phyloP scores from a whole-genome alignment of 1,284 basidiomycete species.

The Leccinum pseudoinsigne region DNA sequence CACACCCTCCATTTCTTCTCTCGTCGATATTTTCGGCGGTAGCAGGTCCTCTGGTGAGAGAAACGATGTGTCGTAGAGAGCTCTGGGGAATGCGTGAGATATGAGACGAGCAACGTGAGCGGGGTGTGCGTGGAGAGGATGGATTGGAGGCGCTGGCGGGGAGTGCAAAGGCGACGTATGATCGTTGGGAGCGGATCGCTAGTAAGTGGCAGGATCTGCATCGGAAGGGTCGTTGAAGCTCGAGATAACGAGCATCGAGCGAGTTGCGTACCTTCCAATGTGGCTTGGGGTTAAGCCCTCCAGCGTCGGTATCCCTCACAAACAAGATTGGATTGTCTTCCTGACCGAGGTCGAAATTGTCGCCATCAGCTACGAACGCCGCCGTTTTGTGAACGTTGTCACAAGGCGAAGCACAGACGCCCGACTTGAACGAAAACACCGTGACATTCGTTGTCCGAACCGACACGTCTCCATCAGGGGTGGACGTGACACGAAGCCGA shows the following conservation, averaged over 20 bases:
- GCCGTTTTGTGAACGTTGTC: neutral
- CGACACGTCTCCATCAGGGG: no score
- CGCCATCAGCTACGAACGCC: slow-evolving; percentile 16
- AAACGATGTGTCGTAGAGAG: slow-evolving; percentile 55
- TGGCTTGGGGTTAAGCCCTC: neutral
- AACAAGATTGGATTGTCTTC: slow-evolving; percentile 11
- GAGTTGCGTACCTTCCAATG: slow-evolving; percentile 26
- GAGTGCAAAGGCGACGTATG: slow-evolving; percentile 8
- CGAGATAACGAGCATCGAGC: neutral
- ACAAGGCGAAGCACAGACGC: neutral
- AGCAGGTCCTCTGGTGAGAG: slow-evolving; percentile 71
- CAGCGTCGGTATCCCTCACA: slow-evolving; percentile 2
- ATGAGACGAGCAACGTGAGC: slow-evolving; percentile 56
- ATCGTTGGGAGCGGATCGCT: neutral
- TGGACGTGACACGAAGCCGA: no score
- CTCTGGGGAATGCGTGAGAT: slow-evolving; percentile 40
- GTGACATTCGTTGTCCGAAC: no score
- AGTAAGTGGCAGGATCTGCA: slow-evolving; percentile 8
- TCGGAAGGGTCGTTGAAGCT: neutral
- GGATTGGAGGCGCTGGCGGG: slow-evolving; percentile 53
- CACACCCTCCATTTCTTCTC: slow-evolving; percentile 78
- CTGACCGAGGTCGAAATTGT: slow-evolving; percentile 3
- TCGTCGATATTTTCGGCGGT: slow-evolving; percentile 73
- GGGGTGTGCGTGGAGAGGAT: slow-evolving; percentile 57
- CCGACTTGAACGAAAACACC: no score